phyloP scores from a whole-genome alignment of 192 early-diverging fungal genomes.

The Chytriomyces confervae region DNA sequence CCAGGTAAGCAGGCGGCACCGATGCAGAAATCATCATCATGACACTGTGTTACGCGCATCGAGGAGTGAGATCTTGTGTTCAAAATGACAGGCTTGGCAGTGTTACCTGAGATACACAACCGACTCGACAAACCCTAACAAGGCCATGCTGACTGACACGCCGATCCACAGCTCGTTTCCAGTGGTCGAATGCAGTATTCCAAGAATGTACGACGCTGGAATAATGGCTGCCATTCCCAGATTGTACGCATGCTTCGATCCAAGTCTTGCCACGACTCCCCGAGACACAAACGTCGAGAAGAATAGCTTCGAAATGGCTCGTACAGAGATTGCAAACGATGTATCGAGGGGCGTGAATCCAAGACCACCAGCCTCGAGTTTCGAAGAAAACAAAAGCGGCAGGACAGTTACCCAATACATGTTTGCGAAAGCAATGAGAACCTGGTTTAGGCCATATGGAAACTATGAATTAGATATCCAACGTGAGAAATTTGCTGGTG shows the following conservation, averaged over 20 bases:
- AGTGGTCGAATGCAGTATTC: neutral
- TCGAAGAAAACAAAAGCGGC: conserved; percentile 48
- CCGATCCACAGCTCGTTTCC: neutral
- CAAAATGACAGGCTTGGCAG: neutral
- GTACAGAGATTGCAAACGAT: conserved; percentile 30
- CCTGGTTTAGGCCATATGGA: neutral
- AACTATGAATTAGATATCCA: neutral
- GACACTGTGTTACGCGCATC: conserved; percentile 8
- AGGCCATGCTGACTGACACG: conserved; percentile 19
- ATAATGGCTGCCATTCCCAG: conserved; percentile 31
- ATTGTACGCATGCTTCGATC: conserved; percentile 10
- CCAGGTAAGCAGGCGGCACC: conserved; percentile 23
- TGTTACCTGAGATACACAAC: conserved; percentile 32
- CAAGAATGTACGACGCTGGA: conserved; percentile 4
- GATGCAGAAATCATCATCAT: conserved; percentile 45
- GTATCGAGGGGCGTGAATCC: conserved; percentile 11
- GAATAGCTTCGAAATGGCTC: conserved; percentile 44
- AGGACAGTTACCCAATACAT: conserved; percentile 44
- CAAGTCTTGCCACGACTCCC: conserved; percentile 18
- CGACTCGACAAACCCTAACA: conserved; percentile 43
- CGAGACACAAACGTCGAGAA: conserved; percentile 38
- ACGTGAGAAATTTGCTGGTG: neutral
- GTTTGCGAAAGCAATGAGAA: conserved; percentile 48
- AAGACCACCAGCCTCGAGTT: neutral
- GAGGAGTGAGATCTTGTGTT: neutral